These are phyloP conservation scores for Ogataea trehaloabstinens DNA, from an alignment of 805 yeast genomes.

Conservation along the genomic window DNA sequence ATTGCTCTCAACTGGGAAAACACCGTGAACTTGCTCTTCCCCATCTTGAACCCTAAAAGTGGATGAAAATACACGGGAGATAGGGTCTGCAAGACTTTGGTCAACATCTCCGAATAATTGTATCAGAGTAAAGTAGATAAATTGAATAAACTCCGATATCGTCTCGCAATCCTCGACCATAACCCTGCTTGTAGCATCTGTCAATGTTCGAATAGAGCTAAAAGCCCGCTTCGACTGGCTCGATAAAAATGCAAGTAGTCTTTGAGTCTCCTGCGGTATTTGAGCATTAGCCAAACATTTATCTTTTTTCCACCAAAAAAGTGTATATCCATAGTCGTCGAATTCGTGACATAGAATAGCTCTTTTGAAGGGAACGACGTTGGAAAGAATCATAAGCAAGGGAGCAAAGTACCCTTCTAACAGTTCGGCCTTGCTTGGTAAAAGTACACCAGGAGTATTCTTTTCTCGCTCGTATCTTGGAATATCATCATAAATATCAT, in stretches of 20 bases:
- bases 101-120: constrained; percentile 19
- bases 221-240: constrained; percentile 36
- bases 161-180: constrained; percentile 28
- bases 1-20: constrained; percentile 35
- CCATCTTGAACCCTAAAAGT: constrained; percentile 13
- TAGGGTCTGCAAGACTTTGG: constrained; percentile 9
- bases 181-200: constrained; percentile 29
- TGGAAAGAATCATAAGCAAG: constrained; percentile 37
- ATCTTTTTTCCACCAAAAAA: constrained; percentile 40
- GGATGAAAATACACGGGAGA: constrained; percentile 19
- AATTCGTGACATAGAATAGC: constrained; percentile 31
- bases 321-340: constrained; percentile 34
- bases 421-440: constrained; percentile 33
- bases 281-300: constrained; percentile 25
- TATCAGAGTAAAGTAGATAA: constrained; percentile 18
- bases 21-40: constrained; percentile 20
- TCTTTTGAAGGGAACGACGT: constrained; percentile 34
- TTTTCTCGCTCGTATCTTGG: constrained; percentile 23
- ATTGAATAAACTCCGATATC: constrained; percentile 27
- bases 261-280: constrained; percentile 37
- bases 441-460: constrained; percentile 30
- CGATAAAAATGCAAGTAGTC: constrained; percentile 37
- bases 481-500: constrained; percentile 34
- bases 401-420: constrained; percentile 43
- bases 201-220: constrained; percentile 35